phyloP scores from a whole-genome alignment of 2,329 filamentous ascomycete species.

The Ceratocystiopsis minuta region DNA sequence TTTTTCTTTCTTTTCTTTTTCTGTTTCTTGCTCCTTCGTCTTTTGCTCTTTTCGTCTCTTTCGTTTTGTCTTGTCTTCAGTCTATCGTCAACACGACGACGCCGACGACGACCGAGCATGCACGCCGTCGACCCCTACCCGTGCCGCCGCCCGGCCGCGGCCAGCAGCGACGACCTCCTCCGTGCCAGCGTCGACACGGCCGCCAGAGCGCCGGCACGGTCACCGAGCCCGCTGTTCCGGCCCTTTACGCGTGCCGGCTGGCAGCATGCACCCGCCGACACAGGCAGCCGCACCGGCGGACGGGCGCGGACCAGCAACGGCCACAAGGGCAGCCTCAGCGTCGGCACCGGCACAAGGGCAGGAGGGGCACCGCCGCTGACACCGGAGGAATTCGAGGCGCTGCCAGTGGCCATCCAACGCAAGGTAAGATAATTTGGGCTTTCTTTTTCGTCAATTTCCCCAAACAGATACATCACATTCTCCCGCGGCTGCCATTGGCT shows the following conservation, averaged over 20 bases:
- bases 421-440: slow-evolving; percentile 21
- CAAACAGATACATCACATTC: too few species aligned
- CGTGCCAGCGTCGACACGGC: too few species aligned
- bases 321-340: slow-evolving; percentile 2
- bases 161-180: background rate
- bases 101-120: too few species aligned
- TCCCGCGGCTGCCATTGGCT: too few species aligned
- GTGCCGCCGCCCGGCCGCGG: background rate
- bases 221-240: slow-evolving; percentile 5
- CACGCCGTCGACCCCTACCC: too few species aligned
- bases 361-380: slow-evolving; percentile 16
- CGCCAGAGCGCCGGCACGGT: background rate
- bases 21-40: too few species aligned
- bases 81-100: too few species aligned
- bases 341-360: background rate
- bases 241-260: slow-evolving; percentile 2
- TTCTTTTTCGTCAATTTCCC: background rate
- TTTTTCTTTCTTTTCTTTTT: background rate
- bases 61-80: too few species aligned
- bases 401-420: slow-evolving; percentile 30
- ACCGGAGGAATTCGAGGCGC: slow-evolving; percentile 29
- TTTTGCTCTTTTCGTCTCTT: background rate
- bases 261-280: slow-evolving; percentile 1
- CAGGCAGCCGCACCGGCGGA: background rate
- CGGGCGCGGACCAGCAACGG: slow-evolving; percentile 1